Evolutionary conservation across 192 early-diverging fungal genomes (phyloP), one percentile per base, ranked within the genome.

Genomic region (Oehlia diaphana): DNA sequence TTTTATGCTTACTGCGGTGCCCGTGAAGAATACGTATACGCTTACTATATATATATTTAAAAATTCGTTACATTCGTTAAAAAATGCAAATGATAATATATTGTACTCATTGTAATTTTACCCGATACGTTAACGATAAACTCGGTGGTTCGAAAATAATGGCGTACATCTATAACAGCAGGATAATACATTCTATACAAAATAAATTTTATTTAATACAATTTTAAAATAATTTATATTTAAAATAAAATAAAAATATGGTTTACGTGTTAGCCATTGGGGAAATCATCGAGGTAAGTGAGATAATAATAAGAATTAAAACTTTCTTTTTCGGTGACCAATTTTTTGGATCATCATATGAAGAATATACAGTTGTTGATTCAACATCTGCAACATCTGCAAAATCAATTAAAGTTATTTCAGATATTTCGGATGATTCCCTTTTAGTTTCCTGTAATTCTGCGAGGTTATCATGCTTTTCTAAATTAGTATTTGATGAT

Each of bases 331-430:
- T 68, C 14, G 9, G 1, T 6, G 63, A 33, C 76, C 76, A 77
- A 35, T 77, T 77, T 49, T 42, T 77, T 65, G 76, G 76, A 77
- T 77, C 76, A 67, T 77, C 44, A 33, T 28, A 21, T 58, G 50
- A 19, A 4, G 16, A 58, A 13, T 12, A 14, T 58, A 19, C 0
- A 19, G 13, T 19, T 3, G 50, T 58, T 58, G 16, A 58, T 47
- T 47, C 44, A 47, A 47, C 0, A 42, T 42, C 39, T 42, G 39
- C 39, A 42, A 42, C 39, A 42, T 42, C 39, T 42, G 39, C 39
- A 42, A 42, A 6, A 12, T 47, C 44, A 2, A 47, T 47, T 47
- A 47, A 12, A 47, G 44, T 47, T 47, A 47, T 47, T 12, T 12
- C 44, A 5, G 44, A 47, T 47, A 47, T 47, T 47, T 47, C 44